Evolutionary conservation across 352 stramenopile genomes (phyloP).

Genomic region (Thalassiosira mediterranea): DNA sequence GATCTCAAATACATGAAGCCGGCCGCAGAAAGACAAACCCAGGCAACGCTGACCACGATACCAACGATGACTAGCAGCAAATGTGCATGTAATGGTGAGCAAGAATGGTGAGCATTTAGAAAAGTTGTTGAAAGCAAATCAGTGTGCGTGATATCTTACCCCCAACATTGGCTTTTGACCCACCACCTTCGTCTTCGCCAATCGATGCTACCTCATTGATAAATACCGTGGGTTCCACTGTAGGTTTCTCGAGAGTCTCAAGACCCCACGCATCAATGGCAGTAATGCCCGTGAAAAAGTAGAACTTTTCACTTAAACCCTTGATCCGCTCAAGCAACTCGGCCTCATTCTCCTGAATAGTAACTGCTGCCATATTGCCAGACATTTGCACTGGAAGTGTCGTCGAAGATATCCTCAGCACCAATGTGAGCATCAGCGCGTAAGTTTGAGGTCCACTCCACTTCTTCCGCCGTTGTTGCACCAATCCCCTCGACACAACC

Average conservation of each 20-base stretch:
- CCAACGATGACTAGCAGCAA: background rate
- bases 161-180: background rate
- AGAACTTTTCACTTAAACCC: background rate
- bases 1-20: background rate
- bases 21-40: background rate
- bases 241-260: background rate
- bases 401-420: constrained; percentile 8
- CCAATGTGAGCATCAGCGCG: constrained; percentile 1
- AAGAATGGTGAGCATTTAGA: background rate
- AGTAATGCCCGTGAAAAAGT: constrained; percentile 3
- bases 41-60: background rate
- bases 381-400: background rate
- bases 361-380: background rate
- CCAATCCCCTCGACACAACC: no score
- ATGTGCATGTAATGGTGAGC: background rate
- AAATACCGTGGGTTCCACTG: constrained; percentile 1
- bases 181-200: background rate
- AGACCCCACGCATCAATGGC: background rate
- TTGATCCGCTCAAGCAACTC: background rate
- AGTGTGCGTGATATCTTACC: background rate
- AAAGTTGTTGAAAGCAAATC: background rate
- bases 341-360: constrained; percentile 5
- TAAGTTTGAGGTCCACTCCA: background rate
- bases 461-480: no score
- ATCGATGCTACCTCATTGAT: background rate